Percentiles rank a stretch among this genome's conserved stretches.
Conservation (phyloP, 2,329 filamentous ascomycete species). For the Scedosporium minutisporum region DNA sequence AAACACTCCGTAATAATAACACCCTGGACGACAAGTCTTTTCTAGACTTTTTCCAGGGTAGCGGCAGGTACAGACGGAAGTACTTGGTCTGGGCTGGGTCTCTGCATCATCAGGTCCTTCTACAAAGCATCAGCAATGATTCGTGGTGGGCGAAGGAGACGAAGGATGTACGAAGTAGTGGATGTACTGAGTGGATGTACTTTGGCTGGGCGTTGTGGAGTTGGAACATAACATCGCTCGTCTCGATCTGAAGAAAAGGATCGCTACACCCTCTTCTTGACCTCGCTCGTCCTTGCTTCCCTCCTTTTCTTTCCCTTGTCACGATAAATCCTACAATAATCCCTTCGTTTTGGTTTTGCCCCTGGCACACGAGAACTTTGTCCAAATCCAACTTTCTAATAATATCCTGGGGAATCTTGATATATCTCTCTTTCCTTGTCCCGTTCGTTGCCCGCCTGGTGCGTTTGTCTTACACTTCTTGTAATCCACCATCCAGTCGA, state of each 20-base stretch:
- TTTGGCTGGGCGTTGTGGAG: background rate
- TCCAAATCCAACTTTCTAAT: background rate
- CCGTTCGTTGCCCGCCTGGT: background rate
- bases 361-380: background rate
- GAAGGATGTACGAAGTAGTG: no score
- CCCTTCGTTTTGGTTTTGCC: background rate
- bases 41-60: background rate
- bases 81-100: no score
- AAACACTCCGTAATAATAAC: background rate
- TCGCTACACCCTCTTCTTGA: background rate
- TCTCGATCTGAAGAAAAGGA: background rate
- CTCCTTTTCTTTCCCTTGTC: background rate
- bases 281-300: background rate
- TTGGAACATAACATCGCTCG: background rate
- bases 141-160: background rate
- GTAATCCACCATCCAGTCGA: background rate
- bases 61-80: no score
- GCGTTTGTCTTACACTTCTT: slow-evolving; percentile 1
- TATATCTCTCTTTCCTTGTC: background rate
- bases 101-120: no score
- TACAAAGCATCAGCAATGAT: background rate
- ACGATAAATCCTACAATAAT: background rate
- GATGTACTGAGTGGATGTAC: background rate
- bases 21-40: background rate
- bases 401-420: background rate